Percentiles rank a stretch among this genome's conserved stretches.
Conservation (phyloP, 257 asterid genomes). For the Primulina eburnea region DNA sequence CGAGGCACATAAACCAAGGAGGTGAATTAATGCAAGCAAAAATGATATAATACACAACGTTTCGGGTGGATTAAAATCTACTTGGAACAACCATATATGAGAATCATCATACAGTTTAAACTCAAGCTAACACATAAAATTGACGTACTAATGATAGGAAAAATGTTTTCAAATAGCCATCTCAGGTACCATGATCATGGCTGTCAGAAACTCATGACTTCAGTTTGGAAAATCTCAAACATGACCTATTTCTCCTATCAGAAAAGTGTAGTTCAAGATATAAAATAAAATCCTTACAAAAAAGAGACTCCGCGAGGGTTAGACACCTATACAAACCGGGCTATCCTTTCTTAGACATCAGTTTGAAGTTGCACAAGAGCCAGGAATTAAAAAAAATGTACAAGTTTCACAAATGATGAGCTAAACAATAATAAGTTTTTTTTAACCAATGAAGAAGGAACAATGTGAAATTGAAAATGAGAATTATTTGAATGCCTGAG, state of each 20-base stretch:
- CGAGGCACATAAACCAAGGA: not conserved
- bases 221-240: not conserved
- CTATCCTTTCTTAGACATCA: not conserved
- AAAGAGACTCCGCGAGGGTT: not conserved
- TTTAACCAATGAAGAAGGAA: not conserved
- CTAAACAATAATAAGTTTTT: not conserved
- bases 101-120: not conserved
- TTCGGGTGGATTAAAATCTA: not conserved
- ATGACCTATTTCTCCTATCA: not conserved
- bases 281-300: not conserved
- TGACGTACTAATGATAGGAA: not conserved
- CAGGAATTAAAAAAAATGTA: not conserved
- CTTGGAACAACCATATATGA: not conserved
- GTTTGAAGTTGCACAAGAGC: not conserved
- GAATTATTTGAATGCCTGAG: not conserved
- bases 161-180: not conserved
- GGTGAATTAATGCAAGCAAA: not conserved
- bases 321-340: not conserved
- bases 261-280: too few species aligned
- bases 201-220: not conserved
- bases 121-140: not conserved
- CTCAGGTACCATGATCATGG: not conserved
- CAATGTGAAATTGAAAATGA: not conserved
- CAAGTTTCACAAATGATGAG: not conserved
- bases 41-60: not conserved